phyloP scores from a whole-genome alignment of 2,329 filamentous ascomycete genomes.

The Fusarium citri region DNA sequence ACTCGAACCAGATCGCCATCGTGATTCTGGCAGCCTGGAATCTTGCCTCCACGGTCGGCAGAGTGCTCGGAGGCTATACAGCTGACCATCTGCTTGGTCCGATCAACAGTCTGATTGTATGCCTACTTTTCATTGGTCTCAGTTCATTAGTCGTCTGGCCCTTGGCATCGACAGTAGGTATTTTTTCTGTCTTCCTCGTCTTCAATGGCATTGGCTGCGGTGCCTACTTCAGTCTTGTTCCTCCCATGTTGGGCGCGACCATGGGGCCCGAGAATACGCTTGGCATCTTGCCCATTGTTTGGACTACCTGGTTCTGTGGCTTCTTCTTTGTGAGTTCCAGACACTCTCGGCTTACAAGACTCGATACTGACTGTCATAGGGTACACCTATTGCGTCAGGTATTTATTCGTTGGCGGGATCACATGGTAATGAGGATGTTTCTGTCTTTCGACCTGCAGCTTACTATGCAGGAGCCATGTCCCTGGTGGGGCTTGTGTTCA shows the following conservation, averaged over 20 bases:
- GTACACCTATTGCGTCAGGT: conserved; percentile 40
- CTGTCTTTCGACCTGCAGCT: conserved; percentile 28
- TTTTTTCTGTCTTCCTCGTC: conserved; percentile 38
- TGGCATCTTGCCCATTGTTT: conserved; percentile 44
- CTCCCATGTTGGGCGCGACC: conserved; percentile 42
- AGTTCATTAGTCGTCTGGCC: conserved; percentile 47
- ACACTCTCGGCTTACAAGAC: fast-evolving
- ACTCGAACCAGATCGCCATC: conserved; percentile 41
- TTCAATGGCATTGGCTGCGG: conserved; percentile 48
- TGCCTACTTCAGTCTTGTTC: conserved; percentile 49
- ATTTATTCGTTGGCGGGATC: conserved; percentile 31
- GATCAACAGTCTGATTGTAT: conserved; percentile 46
- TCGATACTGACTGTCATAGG: conserved; percentile 1
- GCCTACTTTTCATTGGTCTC: conserved; percentile 43
- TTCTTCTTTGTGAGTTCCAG: conserved; percentile 45
- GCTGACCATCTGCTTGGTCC: conserved; percentile 45
- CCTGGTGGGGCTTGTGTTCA: conserved; percentile 23
- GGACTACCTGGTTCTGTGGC: conserved; percentile 48
- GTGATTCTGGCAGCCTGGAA: conserved; percentile 47
- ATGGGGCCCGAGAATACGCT: conserved; percentile 44
- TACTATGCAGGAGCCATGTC: conserved; percentile 39
- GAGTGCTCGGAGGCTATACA: conserved; percentile 43
- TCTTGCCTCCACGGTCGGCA: conserved; percentile 46
- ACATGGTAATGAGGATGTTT: neutral
- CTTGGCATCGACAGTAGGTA: conserved; percentile 41